Base-by-base conservation (phyloP, 352 stramenopile genomes). In the Phytopythium sindhum region DNA sequence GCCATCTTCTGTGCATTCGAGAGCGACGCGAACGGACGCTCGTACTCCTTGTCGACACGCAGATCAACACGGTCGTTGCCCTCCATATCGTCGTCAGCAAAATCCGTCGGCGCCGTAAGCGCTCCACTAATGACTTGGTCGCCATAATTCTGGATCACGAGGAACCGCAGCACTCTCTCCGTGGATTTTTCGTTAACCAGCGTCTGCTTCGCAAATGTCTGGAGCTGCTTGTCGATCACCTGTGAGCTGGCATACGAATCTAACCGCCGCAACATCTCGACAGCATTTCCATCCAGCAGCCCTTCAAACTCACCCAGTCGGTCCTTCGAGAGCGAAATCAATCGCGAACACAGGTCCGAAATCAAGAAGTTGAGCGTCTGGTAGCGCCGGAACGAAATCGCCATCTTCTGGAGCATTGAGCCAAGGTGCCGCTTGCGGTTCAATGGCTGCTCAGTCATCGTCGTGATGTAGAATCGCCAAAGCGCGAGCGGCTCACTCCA, bases 321-420 rank as follows among this genome's bases (percentile, higher is more conserved):
- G 53, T 67, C 70, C 37, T 83, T 89, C 0, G 74, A 71, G 4
- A 91, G 58, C 9, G 73, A 64, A 45, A 90, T 75, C 35, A 94
- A 59, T 15, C 86, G 86, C 14, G 72, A 73, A 52, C 84, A 93
- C 14, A 91, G 68, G 57, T 95, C 86, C 11, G 82, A 89, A 44
- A 95, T 89, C 44, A 95, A 51, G 45, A 89, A 83, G 56, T 92
- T 91, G 17, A 92, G 68, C 9, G 84, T 83, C 64, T 95, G 83
- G 60, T 77, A 93, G 26, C 86, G 84, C 23, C 84, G 82, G 42
- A 66, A 64, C 8, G 86, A 91, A 33, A 94, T 89, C 7, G 75
- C 75, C 44, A 78, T 51, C 42, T 86, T 80, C 48, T 81, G 70
- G 15, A 91, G 75, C 8, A 73, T 61, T 15, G 67, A 72, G 5